A percentile compares a stretch with the other conserved stretches of the same genome.
phyloP scores from a whole-genome alignment of 2,329 filamentous ascomycete genomes.

The Verticillium isaacii region DNA sequence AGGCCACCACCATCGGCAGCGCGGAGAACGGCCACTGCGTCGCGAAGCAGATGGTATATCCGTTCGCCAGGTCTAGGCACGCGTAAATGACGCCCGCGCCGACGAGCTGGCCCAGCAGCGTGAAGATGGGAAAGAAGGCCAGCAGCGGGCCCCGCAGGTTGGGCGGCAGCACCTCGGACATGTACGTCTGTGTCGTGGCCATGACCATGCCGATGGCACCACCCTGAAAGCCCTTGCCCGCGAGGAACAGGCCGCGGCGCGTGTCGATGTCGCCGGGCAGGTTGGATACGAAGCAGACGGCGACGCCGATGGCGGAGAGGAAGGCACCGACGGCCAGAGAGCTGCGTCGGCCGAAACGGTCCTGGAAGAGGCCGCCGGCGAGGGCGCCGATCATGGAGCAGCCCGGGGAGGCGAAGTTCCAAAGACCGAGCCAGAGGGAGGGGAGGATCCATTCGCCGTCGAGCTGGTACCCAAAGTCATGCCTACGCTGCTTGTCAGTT shows the following conservation, averaged over 20 bases:
- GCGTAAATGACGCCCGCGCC: conserved; percentile 36
- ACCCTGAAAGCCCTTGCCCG: conserved; percentile 40
- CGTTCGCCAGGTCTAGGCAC: conserved; percentile 20
- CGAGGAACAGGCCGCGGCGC: conserved; percentile 34
- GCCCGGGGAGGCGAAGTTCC: conserved; percentile 33
- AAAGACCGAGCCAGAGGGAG: conserved; percentile 37
- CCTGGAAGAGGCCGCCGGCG: conserved; percentile 32
- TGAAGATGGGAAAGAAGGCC: conserved; percentile 44
- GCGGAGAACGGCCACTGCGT: conserved; percentile 39
- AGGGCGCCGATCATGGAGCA: conserved; percentile 32
- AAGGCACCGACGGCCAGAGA: conserved; percentile 29
- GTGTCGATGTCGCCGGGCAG: conserved; percentile 13
- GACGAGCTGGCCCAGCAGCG: conserved; percentile 41
- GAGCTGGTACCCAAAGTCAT: conserved; percentile 27
- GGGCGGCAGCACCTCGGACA: conserved; percentile 44
- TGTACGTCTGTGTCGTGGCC: conserved; percentile 38
- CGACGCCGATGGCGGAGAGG: conserved; percentile 30
- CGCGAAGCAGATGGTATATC: conserved; percentile 35
- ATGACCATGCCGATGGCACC: conserved; percentile 38
- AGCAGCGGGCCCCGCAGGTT: conserved; percentile 40
- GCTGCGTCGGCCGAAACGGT: conserved; percentile 30
- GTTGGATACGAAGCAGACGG: conserved; percentile 20
- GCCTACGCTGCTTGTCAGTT: conserved; percentile 7
- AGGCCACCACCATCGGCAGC: conserved; percentile 33
- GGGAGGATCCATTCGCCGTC: conserved; percentile 30